Conservation (phyloP, 2,329 filamentous ascomycete genomes). For the Dactylellina drechsleri region DNA sequence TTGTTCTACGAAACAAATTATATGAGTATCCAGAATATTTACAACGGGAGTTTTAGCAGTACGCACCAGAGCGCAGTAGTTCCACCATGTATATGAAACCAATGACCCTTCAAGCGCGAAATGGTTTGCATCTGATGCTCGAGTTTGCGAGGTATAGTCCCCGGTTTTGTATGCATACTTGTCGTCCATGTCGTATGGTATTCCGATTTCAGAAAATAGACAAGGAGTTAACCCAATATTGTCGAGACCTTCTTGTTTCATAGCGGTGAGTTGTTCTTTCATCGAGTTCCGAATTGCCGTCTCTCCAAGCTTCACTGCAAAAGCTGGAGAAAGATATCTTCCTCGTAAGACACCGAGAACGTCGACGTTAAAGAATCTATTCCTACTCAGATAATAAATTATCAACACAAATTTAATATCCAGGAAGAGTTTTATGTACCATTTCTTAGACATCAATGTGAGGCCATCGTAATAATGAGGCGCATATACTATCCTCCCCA, state of each 20-base stretch:
- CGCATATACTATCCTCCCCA: conserved; percentile 81
- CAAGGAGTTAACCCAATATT: conserved; percentile 76
- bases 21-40: background rate
- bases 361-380: conserved; percentile 95
- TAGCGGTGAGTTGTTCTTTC: conserved; percentile 82
- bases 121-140: conserved; percentile 95
- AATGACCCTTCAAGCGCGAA: conserved; percentile 86
- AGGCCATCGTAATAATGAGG: conserved; percentile 98
- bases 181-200: conserved; percentile 98
- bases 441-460: conserved; percentile 96
- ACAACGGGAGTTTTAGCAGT: background rate
- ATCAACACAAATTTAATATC: background rate
- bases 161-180: conserved; percentile 95
- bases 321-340: conserved; percentile 85
- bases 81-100: conserved; percentile 89
- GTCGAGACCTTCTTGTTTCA: conserved; percentile 86
- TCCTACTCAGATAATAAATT: conserved; percentile 64
- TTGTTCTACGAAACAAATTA: conserved; percentile 70
- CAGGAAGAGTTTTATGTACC: conserved; percentile 64
- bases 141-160: conserved; percentile 90
- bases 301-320: conserved; percentile 92
- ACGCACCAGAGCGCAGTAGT: conserved; percentile 77
- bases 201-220: conserved; percentile 92
- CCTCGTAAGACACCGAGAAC: conserved; percentile 91
- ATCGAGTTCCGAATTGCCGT: conserved; percentile 89